These are phyloP conservation scores for Colletotrichum tabaci DNA, from an alignment of 2,329 filamentous ascomycete genomes.

Conservation along the genomic window DNA sequence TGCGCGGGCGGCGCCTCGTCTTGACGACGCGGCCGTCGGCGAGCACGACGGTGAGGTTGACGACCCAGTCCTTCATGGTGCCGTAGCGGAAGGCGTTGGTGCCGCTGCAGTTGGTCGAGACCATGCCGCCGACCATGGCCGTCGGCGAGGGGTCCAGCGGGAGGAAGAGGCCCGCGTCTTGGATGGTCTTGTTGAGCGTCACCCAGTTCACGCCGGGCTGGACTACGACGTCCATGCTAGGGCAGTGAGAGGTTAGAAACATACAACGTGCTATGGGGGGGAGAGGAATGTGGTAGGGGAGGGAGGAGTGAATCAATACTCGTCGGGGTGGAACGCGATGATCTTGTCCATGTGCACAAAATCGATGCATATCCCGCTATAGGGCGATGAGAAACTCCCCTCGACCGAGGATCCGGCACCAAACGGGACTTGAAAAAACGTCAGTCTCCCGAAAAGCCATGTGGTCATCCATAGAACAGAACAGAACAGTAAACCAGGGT, in stretches of 20 bases:
- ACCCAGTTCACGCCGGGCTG: constrained; percentile 80
- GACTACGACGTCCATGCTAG: constrained; percentile 76
- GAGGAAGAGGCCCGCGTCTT: constrained; percentile 75
- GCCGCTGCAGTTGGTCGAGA: constrained; percentile 77
- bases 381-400: constrained; percentile 78
- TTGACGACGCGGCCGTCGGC: constrained; percentile 78
- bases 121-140: constrained; percentile 71
- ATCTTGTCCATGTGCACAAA: constrained; percentile 78
- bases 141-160: constrained; percentile 79
- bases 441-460: not conserved
- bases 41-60: constrained; percentile 79
- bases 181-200: constrained; percentile 75
- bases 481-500: not conserved
- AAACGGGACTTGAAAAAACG: constrained; percentile 66
- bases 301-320: constrained; percentile 44
- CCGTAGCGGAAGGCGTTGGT: constrained; percentile 77
- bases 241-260: not conserved
- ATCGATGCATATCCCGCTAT: constrained; percentile 79
- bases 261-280: too few relatives aligned
- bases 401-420: constrained; percentile 82
- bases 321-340: constrained; percentile 74
- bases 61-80: constrained; percentile 83
- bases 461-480: too few relatives aligned
- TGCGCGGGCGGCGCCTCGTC: constrained; percentile 76
- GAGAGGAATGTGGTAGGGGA: not conserved